Evolutionary conservation across 2,329 filamentous ascomycete genomes (phyloP), one percentile per base, ranked within the genome.

Genomic region (Dothiorella sarmentorum): DNA sequence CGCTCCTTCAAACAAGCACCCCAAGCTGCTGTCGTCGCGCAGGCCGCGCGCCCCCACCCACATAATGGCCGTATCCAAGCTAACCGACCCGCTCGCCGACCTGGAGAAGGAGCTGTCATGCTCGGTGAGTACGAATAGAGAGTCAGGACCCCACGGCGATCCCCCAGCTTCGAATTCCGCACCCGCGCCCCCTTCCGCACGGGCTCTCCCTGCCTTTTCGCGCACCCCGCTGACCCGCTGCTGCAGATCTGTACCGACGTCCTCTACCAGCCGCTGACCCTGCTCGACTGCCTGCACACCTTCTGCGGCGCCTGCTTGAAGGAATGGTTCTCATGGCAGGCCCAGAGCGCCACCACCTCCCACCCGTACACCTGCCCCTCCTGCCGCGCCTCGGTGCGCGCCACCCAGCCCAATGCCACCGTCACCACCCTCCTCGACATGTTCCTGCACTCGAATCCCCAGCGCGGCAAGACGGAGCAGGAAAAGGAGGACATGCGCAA

Each of bases 241-340:
- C 35, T 22, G 55, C 65, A 97, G 92, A 99, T 99, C 69, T 99
- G 94, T 80, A 96, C 93, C 66, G 94, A 97, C 74, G 84, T 96
- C 64, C 85, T 96, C 63, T 95, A 91, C 76, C 90, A 95, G 73
- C 91, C 92, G 31, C 82, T 96, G 63, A 96, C 91, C 26, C 85
- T 96, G 51, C 89, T 96, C 73, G 90, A 96, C 78, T 96, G 91
- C 71, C 84, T 96, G 43, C 91, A 96, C 76, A 97, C 93, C 44
- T 99, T 95, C 75, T 99, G 94, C 78, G 94, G 92, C 63, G 89
- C 90, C 37, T 99, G 94, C 71, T 75, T 97, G 60, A 96, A 96
- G 73, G 91, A 96, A 78, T 99, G 94, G 94, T 99, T 97, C 71
- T 78, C 80, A 63, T 94, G 86, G 74, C 91, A 96, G 72, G 86